These are phyloP conservation scores for Lolium rigidum DNA, from an alignment of 176 grass and related monocot species.

Conservation along the genomic window DNA sequence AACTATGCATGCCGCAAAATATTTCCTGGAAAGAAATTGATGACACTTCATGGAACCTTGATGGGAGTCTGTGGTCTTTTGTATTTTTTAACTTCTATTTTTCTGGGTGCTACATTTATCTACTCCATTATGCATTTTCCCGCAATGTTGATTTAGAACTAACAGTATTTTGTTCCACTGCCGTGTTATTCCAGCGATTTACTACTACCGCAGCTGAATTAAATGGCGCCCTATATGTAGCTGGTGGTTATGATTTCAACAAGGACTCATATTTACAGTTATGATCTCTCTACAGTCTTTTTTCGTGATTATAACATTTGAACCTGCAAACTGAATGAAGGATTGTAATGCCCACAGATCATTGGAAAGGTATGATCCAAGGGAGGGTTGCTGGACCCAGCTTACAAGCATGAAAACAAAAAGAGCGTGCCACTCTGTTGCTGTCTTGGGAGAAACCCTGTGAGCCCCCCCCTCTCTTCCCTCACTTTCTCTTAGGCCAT, in stretches of 20 bases:
- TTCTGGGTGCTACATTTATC: slow-evolving; percentile 5
- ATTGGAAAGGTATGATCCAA: slow-evolving; percentile 89
- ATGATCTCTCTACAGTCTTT: slow-evolving; percentile 43
- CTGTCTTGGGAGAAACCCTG: slow-evolving; percentile 58
- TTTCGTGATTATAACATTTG: slow-evolving; percentile 9
- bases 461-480: slow-evolving; percentile 24
- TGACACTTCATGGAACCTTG: not conserved
- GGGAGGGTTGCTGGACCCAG: slow-evolving; percentile 83
- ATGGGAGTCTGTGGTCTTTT: not conserved
- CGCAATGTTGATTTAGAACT: slow-evolving; percentile 17
- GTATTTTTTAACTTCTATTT: slow-evolving; percentile 10
- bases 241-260: slow-evolving; percentile 78
- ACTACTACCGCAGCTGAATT: slow-evolving; percentile 60
- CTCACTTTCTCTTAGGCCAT: not conserved
- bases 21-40: too few relatives aligned
- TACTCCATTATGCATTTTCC: not conserved
- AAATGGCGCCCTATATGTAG: slow-evolving; percentile 61
- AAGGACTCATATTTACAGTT: slow-evolving; percentile 62
- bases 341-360: slow-evolving; percentile 53
- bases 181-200: slow-evolving; percentile 68
- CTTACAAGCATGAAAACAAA: slow-evolving; percentile 69
- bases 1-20: too few relatives aligned
- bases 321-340: slow-evolving; percentile 26
- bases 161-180: not conserved
- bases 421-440: slow-evolving; percentile 71